phyloP scores from a whole-genome alignment of 345 rosid genomes.

The Hibiscus mutabilis region DNA sequence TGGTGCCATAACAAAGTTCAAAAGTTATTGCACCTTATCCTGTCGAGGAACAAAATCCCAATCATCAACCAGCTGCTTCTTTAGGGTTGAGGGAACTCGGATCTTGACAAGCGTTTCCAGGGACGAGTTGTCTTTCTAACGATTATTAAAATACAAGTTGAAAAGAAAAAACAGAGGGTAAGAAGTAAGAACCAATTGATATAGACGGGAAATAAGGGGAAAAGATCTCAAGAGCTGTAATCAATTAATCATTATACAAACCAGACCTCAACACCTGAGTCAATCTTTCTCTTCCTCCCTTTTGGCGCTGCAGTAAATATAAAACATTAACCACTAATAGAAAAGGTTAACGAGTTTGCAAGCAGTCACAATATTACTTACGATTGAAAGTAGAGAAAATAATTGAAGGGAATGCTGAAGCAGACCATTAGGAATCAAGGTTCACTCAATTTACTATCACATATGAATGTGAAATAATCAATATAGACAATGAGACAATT shows the following conservation, averaged over 20 bases:
- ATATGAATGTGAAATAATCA: not conserved
- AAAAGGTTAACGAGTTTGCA: not conserved
- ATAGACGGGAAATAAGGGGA: not conserved
- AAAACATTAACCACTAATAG: not conserved
- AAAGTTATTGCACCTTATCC: conserved; percentile 56
- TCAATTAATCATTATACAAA: conserved; percentile 17
- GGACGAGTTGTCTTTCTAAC: conserved; percentile 46
- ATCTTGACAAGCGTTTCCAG: conserved; percentile 68
- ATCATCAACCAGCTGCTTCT: conserved; percentile 86
- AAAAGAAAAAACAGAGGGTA: not conserved
- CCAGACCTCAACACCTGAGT: conserved; percentile 73
- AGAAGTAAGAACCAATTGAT: conserved; percentile 6
- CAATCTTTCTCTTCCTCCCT: conserved; percentile 86
- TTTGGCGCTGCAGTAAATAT: conserved; percentile 49
- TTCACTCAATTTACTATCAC: not conserved
- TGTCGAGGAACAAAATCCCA: conserved; percentile 70
- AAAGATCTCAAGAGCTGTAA: not conserved
- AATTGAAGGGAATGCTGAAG: not conserved
- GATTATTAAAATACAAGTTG: conserved; percentile 6
- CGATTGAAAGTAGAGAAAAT: not conserved
- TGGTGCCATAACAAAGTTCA: not conserved
- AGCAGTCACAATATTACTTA: not conserved
- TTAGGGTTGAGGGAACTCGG: conserved; percentile 71
- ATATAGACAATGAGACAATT: not conserved
- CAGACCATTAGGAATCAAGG: not conserved